These are phyloP conservation scores for Erigeron philadelphicus DNA, from an alignment of 140 eudicot species.

Conservation along the genomic window DNA sequence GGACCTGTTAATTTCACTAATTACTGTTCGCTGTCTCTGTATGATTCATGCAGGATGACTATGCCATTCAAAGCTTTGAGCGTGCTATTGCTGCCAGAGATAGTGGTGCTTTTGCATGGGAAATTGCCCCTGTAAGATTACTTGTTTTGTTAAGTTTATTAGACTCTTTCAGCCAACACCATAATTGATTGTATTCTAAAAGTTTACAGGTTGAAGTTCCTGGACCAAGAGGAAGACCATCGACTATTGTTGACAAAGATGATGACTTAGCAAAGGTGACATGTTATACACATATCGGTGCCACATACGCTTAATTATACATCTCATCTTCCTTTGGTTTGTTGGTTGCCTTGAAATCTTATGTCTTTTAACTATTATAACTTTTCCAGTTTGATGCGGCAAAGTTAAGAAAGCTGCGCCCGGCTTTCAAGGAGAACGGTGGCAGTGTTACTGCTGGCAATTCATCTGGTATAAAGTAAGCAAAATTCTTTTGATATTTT, in stretches of 20 bases:
- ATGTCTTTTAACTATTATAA: neutral
- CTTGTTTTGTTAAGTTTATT: constrained; percentile 7
- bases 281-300: neutral
- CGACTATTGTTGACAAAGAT: constrained; percentile 81
- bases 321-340: neutral
- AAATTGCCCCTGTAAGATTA: constrained; percentile 75
- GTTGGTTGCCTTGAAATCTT: neutral
- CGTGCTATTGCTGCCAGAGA: constrained; percentile 95
- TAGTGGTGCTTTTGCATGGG: constrained; percentile 86
- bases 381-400: constrained; percentile 74
- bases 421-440: constrained; percentile 87
- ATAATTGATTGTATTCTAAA: constrained; percentile 15
- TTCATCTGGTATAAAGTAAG: constrained; percentile 88
- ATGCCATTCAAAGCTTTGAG: constrained; percentile 92
- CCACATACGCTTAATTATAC: constrained; percentile 20
- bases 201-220: constrained; percentile 80
- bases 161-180: constrained; percentile 7
- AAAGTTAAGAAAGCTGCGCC: constrained; percentile 78
- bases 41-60: constrained; percentile 60
- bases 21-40: constrained; percentile 2
- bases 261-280: constrained; percentile 86
- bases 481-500: neutral
- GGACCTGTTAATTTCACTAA: neutral
- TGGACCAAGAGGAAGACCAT: constrained; percentile 90
- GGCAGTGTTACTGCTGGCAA: constrained; percentile 98